These are phyloP conservation scores for Amylocarpus encephaloides DNA, from an alignment of 2,329 filamentous ascomycete species.

Conservation along the genomic window DNA sequence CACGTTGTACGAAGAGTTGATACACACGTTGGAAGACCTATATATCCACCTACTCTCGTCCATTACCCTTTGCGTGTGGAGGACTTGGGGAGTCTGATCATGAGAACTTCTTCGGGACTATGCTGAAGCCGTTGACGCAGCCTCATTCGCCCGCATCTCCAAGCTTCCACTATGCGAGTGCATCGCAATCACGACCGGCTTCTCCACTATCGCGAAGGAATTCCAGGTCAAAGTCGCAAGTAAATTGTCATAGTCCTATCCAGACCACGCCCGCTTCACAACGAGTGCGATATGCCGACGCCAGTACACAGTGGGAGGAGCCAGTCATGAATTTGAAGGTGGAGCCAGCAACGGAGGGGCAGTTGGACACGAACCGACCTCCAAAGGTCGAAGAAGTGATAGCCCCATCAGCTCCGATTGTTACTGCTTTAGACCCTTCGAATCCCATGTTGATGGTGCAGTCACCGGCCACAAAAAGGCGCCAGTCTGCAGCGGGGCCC, in stretches of 20 bases:
- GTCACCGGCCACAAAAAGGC: slow-evolving; percentile 32
- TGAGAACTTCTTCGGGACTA: slow-evolving; percentile 19
- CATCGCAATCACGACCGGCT: slow-evolving; percentile 19
- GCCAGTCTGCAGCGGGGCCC: slow-evolving; percentile 22
- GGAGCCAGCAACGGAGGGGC: slow-evolving; percentile 7
- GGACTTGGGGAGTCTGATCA: neutral
- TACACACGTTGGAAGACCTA: too few species aligned
- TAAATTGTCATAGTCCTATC: slow-evolving; percentile 4
- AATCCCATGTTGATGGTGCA: slow-evolving; percentile 27
- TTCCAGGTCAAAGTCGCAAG: slow-evolving; percentile 18
- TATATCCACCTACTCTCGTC: neutral
- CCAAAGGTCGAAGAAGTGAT: neutral
- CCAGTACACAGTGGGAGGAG: slow-evolving; percentile 27
- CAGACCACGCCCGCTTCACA: slow-evolving; percentile 13
- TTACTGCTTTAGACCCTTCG: slow-evolving; percentile 10
- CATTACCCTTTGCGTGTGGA: neutral
- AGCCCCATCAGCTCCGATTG: neutral
- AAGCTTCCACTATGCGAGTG: slow-evolving; percentile 26
- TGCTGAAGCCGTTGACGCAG: slow-evolving; percentile 28
- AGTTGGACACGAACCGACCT: slow-evolving; percentile 5
- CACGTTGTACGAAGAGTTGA: too few species aligned
- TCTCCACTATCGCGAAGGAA: slow-evolving; percentile 24
- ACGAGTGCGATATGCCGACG: slow-evolving; percentile 26
- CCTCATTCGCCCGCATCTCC: slow-evolving; percentile 26
- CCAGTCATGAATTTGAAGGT: slow-evolving; percentile 21